These are phyloP conservation scores for Actinomucor elegans DNA, from an alignment of 371 early-diverging fungal genomes.

Conservation along the genomic window DNA sequence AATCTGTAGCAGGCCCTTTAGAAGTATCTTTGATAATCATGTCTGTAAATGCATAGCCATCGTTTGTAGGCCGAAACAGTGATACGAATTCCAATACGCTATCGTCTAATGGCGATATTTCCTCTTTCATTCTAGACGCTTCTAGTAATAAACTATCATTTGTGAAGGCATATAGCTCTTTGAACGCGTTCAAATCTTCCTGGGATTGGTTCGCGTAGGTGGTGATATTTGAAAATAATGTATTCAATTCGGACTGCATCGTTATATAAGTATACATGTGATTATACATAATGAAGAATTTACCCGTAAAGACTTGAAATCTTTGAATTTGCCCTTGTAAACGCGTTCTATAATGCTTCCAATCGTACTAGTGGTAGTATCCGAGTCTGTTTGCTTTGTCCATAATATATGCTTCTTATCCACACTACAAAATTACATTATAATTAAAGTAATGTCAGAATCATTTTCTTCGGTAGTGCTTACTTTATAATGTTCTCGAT, in stretches of 20 bases:
- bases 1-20: constrained; percentile 2
- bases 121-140: constrained; percentile 18
- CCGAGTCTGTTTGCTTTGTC: neutral
- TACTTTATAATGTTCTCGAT: constrained; percentile 10
- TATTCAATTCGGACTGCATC: too few species aligned
- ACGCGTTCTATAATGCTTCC: constrained; percentile 20
- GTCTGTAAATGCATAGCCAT: constrained; percentile 47
- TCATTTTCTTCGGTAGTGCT: neutral
- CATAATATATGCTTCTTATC: constrained; percentile 17
- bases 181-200: constrained; percentile 13
- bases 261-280: too few species aligned
- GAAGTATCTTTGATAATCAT: constrained; percentile 9
- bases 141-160: constrained; percentile 15
- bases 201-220: neutral
- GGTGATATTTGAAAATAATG: too few species aligned
- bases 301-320: constrained; percentile 21
- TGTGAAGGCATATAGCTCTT: constrained; percentile 6
- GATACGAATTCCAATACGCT: constrained; percentile 14
- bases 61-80: constrained; percentile 41
- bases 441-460: neutral
- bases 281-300: neutral
- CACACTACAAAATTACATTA: constrained; percentile 8
- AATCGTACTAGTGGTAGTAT: neutral
- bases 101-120: constrained; percentile 10
- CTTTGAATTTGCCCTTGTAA: constrained; percentile 20